Conservation (phyloP, 2,329 filamentous ascomycete genomes). For the Aspergillus ruber region DNA sequence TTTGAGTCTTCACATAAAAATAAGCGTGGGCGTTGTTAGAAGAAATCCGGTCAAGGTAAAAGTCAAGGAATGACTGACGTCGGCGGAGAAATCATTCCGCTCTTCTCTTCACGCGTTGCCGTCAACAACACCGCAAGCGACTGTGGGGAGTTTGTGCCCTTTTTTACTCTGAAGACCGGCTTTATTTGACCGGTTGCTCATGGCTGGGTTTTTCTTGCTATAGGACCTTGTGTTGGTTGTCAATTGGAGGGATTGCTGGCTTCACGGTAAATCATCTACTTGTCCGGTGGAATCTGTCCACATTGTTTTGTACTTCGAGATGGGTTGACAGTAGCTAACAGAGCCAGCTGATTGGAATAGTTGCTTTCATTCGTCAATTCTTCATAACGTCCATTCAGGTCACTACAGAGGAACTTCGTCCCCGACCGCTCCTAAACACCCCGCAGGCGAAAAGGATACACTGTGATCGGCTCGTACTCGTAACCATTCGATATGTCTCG, state of each 20-base stretch:
- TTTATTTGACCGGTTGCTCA: too few species aligned
- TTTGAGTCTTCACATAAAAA: not conserved
- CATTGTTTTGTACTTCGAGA: not conserved
- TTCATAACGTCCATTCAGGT: not conserved
- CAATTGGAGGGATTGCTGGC: not conserved
- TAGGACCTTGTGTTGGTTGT: not conserved
- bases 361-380: not conserved
- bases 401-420: not conserved
- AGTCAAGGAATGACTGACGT: not conserved
- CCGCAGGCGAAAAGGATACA: not conserved
- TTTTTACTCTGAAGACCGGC: not conserved
- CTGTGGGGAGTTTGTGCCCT: not conserved
- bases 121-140: not conserved
- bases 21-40: not conserved
- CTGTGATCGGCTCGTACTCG: too few species aligned
- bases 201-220: not conserved
- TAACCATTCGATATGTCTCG: too few species aligned
- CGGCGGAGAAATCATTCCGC: not conserved
- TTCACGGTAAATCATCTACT: not conserved
- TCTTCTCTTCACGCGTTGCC: not conserved
- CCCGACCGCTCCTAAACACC: not conserved
- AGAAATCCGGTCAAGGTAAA: not conserved
- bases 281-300: not conserved
- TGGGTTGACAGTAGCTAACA: not conserved
- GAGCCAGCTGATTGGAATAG: not conserved